Conservation (phyloP, 108 stramenopile genomes). For the Cyclostephanos invisitatus region DNA sequence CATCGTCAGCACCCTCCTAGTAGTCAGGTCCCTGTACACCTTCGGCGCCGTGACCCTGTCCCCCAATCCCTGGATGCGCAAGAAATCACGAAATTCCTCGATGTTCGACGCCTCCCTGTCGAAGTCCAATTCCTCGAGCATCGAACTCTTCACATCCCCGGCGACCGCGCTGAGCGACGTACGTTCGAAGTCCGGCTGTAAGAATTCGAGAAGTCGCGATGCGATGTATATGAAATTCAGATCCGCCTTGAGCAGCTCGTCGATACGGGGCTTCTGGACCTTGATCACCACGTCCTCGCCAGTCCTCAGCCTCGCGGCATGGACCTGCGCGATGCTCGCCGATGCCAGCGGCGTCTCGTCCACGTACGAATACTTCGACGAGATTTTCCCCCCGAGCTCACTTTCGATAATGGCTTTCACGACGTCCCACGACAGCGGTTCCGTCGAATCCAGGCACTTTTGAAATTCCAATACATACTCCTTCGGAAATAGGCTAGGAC, state of each 20-base stretch:
- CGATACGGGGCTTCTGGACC: conserved; percentile 94
- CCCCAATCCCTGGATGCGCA: conserved; percentile 62
- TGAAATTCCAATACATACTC: conserved; percentile 95
- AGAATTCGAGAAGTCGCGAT: conserved; percentile 83
- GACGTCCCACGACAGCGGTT: conserved; percentile 77
- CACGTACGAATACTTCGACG: conserved; percentile 66
- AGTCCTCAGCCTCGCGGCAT: conserved; percentile 81
- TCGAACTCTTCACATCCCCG: conserved; percentile 83
- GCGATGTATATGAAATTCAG: conserved; percentile 92
- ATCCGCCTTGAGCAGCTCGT: conserved; percentile 88
- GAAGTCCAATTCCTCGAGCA: conserved; percentile 96
- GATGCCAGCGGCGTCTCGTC: conserved; percentile 85
- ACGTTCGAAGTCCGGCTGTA: conserved; percentile 90
- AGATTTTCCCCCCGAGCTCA: conserved; percentile 78
- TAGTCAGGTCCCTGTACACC: conserved; percentile 67
- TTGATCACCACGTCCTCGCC: conserved; percentile 96
- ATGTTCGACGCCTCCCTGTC: conserved; percentile 89
- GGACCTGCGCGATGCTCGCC: conserved; percentile 94
- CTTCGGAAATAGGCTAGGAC: conserved; percentile 93
- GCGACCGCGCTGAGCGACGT: conserved; percentile 84
- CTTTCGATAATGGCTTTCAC: conserved; percentile 84
- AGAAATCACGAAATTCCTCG: conserved; percentile 85
- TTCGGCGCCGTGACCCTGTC: conserved; percentile 76
- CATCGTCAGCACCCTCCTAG: conserved; percentile 90
- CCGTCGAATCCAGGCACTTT: conserved; percentile 92